Percentiles rank a stretch among this genome's conserved stretches.
phyloP scores from a whole-genome alignment of 306 rosid genomes.

The Hippophae tibetana region DNA sequence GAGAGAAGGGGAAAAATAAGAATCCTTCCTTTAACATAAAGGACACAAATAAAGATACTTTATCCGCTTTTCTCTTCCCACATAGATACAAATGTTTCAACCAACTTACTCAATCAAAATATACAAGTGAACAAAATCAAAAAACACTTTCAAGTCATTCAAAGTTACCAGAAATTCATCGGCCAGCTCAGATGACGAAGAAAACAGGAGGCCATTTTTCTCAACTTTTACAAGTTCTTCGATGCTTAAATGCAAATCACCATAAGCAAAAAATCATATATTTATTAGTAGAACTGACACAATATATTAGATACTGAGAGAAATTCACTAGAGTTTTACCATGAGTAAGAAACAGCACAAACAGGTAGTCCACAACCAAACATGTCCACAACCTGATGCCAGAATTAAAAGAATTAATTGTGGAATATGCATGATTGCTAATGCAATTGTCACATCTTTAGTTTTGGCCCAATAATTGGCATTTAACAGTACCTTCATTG shows the following conservation, averaged over 20 bases:
- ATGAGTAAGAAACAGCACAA: conserved; percentile 95
- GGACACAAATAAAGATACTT: not conserved
- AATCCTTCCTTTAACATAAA: not conserved
- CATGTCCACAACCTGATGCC: conserved; percentile 85
- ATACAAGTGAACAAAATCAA: conserved; percentile 1
- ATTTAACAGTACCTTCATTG: conserved; percentile 69
- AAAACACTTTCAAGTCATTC: too few species aligned
- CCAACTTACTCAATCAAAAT: not conserved
- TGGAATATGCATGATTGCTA: not conserved
- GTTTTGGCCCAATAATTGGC: not conserved
- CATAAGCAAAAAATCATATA: conserved; percentile 10
- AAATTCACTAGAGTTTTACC: conserved; percentile 34
- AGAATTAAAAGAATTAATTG: not conserved
- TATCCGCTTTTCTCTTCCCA: not conserved
- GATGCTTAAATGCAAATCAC: conserved; percentile 42
- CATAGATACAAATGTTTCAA: not conserved
- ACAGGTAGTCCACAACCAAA: conserved; percentile 98
- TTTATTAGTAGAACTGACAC: not conserved
- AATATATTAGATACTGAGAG: not conserved
- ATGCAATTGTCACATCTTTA: not conserved
- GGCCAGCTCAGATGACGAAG: conserved; percentile 88
- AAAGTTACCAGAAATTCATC: conserved; percentile 78
- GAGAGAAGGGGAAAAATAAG: not conserved
- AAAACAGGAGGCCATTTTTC: conserved; percentile 76
- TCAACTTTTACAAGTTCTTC: conserved; percentile 76